These are phyloP conservation scores for Effrenium voratum DNA, from an alignment of 73 alveolate species.

Conservation along the genomic window DNA sequence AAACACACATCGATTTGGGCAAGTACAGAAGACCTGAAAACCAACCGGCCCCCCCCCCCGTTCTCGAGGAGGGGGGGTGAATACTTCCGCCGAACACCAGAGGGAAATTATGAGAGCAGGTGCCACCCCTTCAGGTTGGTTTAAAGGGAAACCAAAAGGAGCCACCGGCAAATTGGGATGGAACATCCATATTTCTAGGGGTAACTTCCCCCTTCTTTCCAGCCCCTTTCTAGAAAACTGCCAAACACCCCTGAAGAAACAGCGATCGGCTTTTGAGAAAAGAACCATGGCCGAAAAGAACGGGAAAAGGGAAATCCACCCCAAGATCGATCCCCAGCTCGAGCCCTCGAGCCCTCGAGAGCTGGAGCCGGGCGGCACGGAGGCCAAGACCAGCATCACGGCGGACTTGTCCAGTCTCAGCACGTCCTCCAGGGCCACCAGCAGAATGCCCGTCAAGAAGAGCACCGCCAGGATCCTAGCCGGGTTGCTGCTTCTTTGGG, in stretches of 20 bases:
- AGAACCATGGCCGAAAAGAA: background rate
- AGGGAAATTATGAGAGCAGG: too few species aligned
- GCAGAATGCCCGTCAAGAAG: background rate
- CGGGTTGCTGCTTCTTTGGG: too few species aligned
- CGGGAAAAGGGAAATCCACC: background rate
- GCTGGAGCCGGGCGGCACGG: conserved; percentile 29
- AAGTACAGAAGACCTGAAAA: too few species aligned
- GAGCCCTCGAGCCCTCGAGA: background rate
- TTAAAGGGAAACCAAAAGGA: too few species aligned
- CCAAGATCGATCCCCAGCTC: background rate
- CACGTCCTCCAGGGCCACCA: conserved; percentile 20
- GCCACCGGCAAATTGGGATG: too few species aligned
- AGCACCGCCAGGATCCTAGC: conserved; percentile 72
- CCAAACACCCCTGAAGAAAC: background rate
- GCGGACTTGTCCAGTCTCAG: conserved; percentile 86
- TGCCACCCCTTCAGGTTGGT: too few species aligned
- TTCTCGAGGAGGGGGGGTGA: too few species aligned
- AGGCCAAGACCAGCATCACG: conserved; percentile 64
- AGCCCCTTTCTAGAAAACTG: background rate
- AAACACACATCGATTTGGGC: too few species aligned
- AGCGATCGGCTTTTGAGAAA: background rate
- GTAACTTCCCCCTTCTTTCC: background rate
- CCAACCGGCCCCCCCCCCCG: too few species aligned
- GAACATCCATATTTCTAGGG: background rate
- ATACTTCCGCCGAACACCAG: too few species aligned